phyloP scores from a whole-genome alignment of 371 early-diverging fungal genomes.

The Mucor lusitanicus region DNA sequence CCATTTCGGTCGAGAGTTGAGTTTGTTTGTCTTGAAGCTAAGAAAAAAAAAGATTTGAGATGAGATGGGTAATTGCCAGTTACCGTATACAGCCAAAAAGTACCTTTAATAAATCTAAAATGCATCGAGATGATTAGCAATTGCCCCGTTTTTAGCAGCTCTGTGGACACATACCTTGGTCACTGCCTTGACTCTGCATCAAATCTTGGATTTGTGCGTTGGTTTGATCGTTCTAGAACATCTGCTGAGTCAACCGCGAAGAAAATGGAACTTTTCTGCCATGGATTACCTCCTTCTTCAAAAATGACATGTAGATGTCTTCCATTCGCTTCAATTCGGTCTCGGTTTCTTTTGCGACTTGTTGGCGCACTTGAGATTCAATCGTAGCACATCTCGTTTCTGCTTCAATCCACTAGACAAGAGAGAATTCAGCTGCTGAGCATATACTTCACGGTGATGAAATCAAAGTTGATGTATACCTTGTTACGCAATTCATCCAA shows the following conservation, averaged over 20 bases:
- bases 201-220: slow-evolving; percentile 1
- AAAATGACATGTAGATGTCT: slow-evolving; percentile 35
- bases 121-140: neutral
- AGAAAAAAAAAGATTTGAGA: neutral
- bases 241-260: slow-evolving; percentile 9
- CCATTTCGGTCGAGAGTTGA: neutral
- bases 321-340: slow-evolving; percentile 44
- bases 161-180: neutral
- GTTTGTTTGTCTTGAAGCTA: slow-evolving; percentile 17
- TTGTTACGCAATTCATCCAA: slow-evolving; percentile 54
- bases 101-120: neutral
- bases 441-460: neutral
- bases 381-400: slow-evolving; percentile 56
- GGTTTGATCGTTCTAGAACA: slow-evolving; percentile 11
- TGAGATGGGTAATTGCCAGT: too few species aligned
- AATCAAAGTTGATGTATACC: slow-evolving; percentile 17
- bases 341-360: slow-evolving; percentile 52
- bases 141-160: neutral
- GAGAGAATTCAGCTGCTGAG: neutral
- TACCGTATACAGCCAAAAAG: too few species aligned
- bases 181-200: neutral
- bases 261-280: neutral
- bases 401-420: slow-evolving; percentile 50
- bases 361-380: slow-evolving; percentile 59
- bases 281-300: slow-evolving; percentile 36